Percentiles rank a stretch among this genome's conserved stretches.
phyloP scores from a whole-genome alignment of 441 rosid genomes.

The Omphalea diandra region DNA sequence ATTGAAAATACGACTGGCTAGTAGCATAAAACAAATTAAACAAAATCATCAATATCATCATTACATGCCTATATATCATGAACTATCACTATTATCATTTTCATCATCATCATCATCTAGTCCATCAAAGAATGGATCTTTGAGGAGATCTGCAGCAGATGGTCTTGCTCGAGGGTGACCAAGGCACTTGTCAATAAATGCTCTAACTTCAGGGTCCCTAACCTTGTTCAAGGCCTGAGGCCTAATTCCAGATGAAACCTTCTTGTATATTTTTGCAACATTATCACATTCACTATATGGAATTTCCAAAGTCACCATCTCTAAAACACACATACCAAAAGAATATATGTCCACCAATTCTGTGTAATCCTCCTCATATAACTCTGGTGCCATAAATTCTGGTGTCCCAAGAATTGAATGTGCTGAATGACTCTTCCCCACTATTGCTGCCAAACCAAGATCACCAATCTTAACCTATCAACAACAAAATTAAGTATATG shows the following conservation, averaged over 20 bases:
- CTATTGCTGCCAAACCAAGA: constrained; percentile 62
- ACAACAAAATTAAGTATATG: constrained; percentile 40
- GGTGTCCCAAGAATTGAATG: constrained; percentile 66
- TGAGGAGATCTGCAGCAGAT: constrained; percentile 59
- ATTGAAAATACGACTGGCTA: neutral
- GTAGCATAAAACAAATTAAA: neutral
- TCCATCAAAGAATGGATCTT: constrained; percentile 57
- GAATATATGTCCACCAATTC: constrained; percentile 71
- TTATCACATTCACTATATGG: constrained; percentile 66
- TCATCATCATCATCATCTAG: constrained; percentile 21
- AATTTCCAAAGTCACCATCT: constrained; percentile 63
- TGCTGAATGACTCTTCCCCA: constrained; percentile 63
- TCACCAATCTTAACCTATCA: constrained; percentile 68
- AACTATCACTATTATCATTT: constrained; percentile 1
- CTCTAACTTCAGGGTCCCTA: constrained; percentile 53
- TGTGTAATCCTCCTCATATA: constrained; percentile 66
- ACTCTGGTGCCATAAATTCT: constrained; percentile 79
- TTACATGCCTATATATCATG: neutral
- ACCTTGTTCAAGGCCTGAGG: constrained; percentile 68
- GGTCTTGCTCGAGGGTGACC: constrained; percentile 54
- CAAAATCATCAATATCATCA: neutral
- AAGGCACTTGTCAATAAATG: constrained; percentile 74
- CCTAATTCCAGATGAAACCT: constrained; percentile 56
- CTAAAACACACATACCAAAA: constrained; percentile 69
- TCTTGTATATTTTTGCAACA: constrained; percentile 65